Evolutionary conservation across 106 monocot species (phyloP), one percentile per base, ranked within the genome.

Genomic region (Dioscorea zingiberensis): DNA sequence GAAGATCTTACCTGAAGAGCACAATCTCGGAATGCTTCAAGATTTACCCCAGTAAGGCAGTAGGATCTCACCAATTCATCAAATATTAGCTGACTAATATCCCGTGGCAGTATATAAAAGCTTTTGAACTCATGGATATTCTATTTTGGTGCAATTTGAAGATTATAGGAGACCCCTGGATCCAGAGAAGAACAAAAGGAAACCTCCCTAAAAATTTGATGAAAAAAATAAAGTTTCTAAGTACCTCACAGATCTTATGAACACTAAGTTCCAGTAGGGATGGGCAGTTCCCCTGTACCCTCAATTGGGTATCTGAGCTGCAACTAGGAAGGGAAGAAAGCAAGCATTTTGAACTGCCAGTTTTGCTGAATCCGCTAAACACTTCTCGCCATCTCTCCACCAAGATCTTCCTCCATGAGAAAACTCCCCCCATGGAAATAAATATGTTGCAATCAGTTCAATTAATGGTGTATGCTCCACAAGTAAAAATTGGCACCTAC

Each of bases 11-110:
- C 98, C 98, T 89, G 86, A 60, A 99, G 72, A 66, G 89, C 89
- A 69, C 98, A 93, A 62, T 93, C 89, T 25, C 76, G 76, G 60
- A 99, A 99, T 10, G 86, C 74, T 70, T 81, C 84, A 61, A 99
- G 84, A 78, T 79, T 76, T 3, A 19, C 64, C 27, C 84, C 89
- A n/a, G 67, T 84, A 44, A 99, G 79, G 55, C 74, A 67, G 49
- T 70, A 72, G 63, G 77, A 78, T 58, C 82, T 71, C 57, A 89
- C 93, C 76, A 99, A 63, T 61, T 93, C 80, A 84, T 87, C 83
- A 49, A 99, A 99, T 62, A 99, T 84, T 62, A 86, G 93, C 74
- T 99, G 98, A 71, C 98, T 89, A 63, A 93, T 71, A 76, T 99
- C 93, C 61, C 82, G 93, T 24, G 93, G 93, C 25, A 99, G 84